Evolutionary conservation across 495 filamentous ascomycete genomes (phyloP).

Genomic region (Lasiosphaeria ovina): DNA sequence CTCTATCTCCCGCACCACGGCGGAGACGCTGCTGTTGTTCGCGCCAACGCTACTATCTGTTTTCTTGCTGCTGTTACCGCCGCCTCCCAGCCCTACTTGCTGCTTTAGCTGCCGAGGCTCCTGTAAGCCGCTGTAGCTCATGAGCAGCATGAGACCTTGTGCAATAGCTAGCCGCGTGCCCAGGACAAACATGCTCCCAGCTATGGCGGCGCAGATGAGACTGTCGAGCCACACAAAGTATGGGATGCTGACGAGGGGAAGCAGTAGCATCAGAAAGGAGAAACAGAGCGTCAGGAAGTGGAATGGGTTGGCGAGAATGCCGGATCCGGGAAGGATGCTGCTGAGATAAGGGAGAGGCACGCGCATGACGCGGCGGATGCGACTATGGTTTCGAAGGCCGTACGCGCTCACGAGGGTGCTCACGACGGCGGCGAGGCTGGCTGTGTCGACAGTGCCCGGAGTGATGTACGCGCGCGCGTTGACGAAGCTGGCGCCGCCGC

Average conservation of each 20-base stretch:
- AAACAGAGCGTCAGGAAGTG: constrained; percentile 90
- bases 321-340: constrained; percentile 47
- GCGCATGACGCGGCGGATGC: constrained; percentile 80
- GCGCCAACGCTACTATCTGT: background rate
- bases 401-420: constrained; percentile 87
- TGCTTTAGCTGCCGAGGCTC: background rate
- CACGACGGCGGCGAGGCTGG: constrained; percentile 80
- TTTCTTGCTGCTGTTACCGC: constrained; percentile 4
- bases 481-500: background rate
- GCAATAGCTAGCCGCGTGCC: constrained; percentile 78
- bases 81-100: too few relatives aligned
- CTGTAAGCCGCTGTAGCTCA: constrained; percentile 62
- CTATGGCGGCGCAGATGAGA: constrained; percentile 72
- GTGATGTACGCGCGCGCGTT: constrained; percentile 42
- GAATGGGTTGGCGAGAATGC: constrained; percentile 82
- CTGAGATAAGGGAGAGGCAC: constrained; percentile 75
- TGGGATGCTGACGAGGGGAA: constrained; percentile 75
- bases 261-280: constrained; percentile 73
- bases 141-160: constrained; percentile 88
- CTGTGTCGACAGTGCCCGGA: constrained; percentile 72
- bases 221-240: constrained; percentile 80
- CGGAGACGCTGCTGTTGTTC: constrained; percentile 55
- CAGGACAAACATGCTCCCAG: constrained; percentile 80
- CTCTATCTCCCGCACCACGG: constrained; percentile 80
- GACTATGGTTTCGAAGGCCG: constrained; percentile 83